Percentiles rank a stretch among this genome's conserved stretches.
phyloP scores from a whole-genome alignment of 1,284 basidiomycete genomes.

The Butyriboletus appendiculatus region DNA sequence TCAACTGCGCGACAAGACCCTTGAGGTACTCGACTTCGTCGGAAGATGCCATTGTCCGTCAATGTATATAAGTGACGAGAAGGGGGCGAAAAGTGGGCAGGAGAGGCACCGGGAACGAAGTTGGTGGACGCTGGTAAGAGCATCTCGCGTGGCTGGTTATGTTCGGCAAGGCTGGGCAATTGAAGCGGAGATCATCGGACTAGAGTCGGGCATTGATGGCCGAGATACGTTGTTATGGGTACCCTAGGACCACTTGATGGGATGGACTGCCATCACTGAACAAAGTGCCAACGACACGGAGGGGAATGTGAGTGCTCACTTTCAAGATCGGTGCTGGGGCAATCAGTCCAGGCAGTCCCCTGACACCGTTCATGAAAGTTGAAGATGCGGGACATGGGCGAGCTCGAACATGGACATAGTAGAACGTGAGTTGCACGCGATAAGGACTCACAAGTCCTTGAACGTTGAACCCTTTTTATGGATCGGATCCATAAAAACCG shows the following conservation, averaged over 20 bases:
- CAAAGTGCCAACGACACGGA: not conserved
- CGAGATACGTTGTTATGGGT: too few relatives aligned
- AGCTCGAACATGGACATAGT: not conserved
- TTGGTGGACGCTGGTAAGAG: not conserved
- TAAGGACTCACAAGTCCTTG: not conserved
- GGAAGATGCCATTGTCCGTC: conserved; percentile 52
- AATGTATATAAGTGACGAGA: not conserved
- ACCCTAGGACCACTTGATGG: not conserved
- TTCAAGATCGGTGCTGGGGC: not conserved
- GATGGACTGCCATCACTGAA: not conserved
- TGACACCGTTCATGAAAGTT: not conserved
- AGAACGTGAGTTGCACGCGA: not conserved
- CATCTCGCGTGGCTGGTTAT: not conserved
- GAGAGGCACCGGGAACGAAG: not conserved
- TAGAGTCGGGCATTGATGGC: not conserved
- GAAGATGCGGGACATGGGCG: not conserved
- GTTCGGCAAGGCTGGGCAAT: conserved; percentile 12
- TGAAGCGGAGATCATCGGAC: conserved; percentile 27
- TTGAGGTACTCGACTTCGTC: conserved; percentile 91
- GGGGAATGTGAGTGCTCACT: not conserved
- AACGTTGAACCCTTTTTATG: not conserved
- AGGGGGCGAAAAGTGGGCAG: not conserved
- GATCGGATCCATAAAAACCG: not conserved
- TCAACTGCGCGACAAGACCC: conserved; percentile 78
- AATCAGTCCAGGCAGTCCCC: not conserved